phyloP scores from a whole-genome alignment of 495 filamentous ascomycete species.

The Tuber calosporum region DNA sequence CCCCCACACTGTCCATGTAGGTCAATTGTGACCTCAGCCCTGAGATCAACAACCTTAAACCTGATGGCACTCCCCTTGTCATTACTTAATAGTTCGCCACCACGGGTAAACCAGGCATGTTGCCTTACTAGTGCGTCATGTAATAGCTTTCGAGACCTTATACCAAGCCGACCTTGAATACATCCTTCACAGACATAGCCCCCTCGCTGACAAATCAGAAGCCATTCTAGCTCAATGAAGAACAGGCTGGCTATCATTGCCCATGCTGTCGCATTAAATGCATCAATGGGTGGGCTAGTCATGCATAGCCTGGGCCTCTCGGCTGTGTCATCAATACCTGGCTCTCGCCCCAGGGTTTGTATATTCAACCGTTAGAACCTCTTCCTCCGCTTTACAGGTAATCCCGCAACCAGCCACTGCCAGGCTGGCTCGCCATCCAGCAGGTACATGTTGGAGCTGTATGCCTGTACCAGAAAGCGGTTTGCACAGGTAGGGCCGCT shows the following conservation, averaged over 20 bases:
- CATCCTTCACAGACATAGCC: not conserved
- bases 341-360: not conserved
- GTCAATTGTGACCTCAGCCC: not conserved
- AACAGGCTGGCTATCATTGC: slow-evolving; percentile 12
- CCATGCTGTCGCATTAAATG: not conserved
- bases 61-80: not conserved
- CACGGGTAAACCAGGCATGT: not conserved
- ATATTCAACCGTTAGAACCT: slow-evolving; percentile 9
- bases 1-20: not conserved
- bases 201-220: not conserved
- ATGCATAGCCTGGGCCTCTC: slow-evolving; percentile 1
- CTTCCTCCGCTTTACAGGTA: not conserved
- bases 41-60: not conserved
- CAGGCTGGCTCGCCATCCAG: slow-evolving; percentile 16
- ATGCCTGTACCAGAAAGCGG: slow-evolving; percentile 11
- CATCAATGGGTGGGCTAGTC: not conserved
- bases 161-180: not conserved
- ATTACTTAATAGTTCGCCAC: not conserved
- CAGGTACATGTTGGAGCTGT: slow-evolving; percentile 9
- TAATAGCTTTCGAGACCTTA: not conserved
- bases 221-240: slow-evolving; percentile 4
- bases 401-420: not conserved
- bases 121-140: not conserved
- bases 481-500: not conserved
- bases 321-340: not conserved